A percentile compares a stretch with the other conserved stretches of the same genome.
Conservation (phyloP, 495 filamentous ascomycete species). For the Penicillium paxilli region DNA sequence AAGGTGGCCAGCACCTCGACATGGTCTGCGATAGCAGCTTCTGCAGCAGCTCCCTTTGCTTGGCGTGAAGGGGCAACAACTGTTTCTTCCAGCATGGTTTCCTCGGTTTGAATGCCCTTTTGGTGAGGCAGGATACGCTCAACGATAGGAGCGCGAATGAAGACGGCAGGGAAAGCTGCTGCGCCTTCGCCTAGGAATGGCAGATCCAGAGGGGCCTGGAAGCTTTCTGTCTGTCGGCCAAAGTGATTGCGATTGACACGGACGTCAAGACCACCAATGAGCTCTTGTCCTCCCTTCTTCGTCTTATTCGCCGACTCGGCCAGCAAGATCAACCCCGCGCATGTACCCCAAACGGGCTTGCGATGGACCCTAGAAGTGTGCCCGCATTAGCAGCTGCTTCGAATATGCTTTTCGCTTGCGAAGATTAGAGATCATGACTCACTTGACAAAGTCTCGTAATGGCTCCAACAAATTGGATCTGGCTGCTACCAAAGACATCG, state of each 20-base stretch:
- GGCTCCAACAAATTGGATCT: constrained; percentile 80
- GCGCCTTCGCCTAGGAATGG: constrained; percentile 61
- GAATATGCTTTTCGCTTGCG: neutral
- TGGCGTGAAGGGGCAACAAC: constrained; percentile 65
- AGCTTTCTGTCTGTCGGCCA: constrained; percentile 90
- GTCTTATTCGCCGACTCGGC: constrained; percentile 84
- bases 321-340: constrained; percentile 90
- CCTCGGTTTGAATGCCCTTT: constrained; percentile 49
- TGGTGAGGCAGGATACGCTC: constrained; percentile 71
- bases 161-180: constrained; percentile 75
- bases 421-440: constrained; percentile 25
- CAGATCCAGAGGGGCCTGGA: constrained; percentile 74
- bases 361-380: constrained; percentile 44
- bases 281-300: constrained; percentile 88
- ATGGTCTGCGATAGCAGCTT: constrained; percentile 42
- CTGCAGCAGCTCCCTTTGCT: constrained; percentile 40
- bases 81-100: constrained; percentile 54
- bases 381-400: constrained; percentile 18
- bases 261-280: constrained; percentile 90
- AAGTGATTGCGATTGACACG: constrained; percentile 95
- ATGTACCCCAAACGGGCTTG: constrained; percentile 94
- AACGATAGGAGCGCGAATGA: constrained; percentile 93
- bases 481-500: constrained; percentile 85
- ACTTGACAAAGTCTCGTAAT: constrained; percentile 92
- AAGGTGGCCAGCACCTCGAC: constrained; percentile 53